These are phyloP conservation scores for Apiotrichum porosum DNA, from an alignment of 1,284 basidiomycete genomes.

Conservation along the genomic window DNA sequence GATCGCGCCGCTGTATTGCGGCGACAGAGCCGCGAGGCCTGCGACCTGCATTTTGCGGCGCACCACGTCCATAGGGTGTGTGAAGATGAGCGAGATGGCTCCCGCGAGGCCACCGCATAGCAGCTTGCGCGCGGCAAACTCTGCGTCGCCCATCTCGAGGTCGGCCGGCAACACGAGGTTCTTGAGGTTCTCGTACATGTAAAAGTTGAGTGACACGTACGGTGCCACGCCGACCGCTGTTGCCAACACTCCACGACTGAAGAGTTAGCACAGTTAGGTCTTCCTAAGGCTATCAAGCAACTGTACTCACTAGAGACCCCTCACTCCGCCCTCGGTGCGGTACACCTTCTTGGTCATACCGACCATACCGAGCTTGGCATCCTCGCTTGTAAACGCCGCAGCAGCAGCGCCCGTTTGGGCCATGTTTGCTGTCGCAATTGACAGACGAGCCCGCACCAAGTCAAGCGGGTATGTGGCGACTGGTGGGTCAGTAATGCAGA, in stretches of 20 bases:
- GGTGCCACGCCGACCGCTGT: conserved; percentile 90
- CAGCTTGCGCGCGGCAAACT: conserved; percentile 44
- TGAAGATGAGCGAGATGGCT: conserved; percentile 82
- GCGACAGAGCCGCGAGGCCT: conserved; percentile 66
- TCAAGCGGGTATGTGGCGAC: conserved; percentile 90
- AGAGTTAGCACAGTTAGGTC: background rate
- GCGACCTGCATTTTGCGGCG: conserved; percentile 86
- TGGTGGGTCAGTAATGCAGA: conserved; percentile 2
- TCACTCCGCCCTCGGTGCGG: conserved; percentile 81
- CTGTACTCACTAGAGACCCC: conserved; percentile 70
- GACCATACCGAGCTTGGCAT: conserved; percentile 62
- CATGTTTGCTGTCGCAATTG: conserved; percentile 69
- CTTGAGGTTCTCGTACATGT: conserved; percentile 43
- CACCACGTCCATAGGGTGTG: conserved; percentile 92
- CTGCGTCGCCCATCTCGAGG: conserved; percentile 23
- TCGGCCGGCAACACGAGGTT: conserved; percentile 26
- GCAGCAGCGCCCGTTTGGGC: conserved; percentile 13
- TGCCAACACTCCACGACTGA: conserved; percentile 63
- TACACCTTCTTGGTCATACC: conserved; percentile 87
- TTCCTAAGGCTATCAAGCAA: too few relatives aligned
- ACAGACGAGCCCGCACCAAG: conserved; percentile 84
- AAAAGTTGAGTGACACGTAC: conserved; percentile 58
- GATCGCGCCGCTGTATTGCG: conserved; percentile 68
- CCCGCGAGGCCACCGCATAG: conserved; percentile 54
- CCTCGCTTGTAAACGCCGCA: conserved; percentile 31